A percentile compares a stretch with the other conserved stretches of the same genome.
Evolutionary conservation across 345 rosid genomes (phyloP).

Genomic region (Syzygium aqueum): DNA sequence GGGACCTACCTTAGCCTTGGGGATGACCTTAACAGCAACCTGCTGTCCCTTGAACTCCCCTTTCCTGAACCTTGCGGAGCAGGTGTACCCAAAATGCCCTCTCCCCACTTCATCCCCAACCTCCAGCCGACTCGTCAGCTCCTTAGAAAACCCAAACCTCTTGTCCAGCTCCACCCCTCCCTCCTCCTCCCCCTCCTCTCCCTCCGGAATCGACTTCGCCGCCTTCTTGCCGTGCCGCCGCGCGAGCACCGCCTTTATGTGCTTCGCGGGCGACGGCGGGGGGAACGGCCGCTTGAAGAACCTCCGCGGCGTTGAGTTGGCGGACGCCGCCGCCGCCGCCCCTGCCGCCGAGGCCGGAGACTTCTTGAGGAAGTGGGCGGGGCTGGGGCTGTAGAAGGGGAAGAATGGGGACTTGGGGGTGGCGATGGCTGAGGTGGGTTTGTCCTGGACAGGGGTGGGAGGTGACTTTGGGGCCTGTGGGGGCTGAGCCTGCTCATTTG

Average conservation of each 20-base stretch:
- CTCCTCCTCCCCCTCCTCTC: conserved; percentile 36
- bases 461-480: conserved; percentile 11
- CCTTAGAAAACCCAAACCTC: conserved; percentile 85
- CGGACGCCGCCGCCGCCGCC: not conserved
- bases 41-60: conserved; percentile 77
- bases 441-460: conserved; percentile 13
- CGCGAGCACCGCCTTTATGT: conserved; percentile 64
- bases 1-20: conserved; percentile 68
- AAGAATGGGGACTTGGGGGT: conserved; percentile 4
- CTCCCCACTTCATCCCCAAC: conserved; percentile 87
- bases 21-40: conserved; percentile 93
- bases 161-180: conserved; percentile 59
- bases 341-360: conserved; percentile 28
- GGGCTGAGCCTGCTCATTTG: conserved; percentile 19
- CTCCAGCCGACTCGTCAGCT: conserved; percentile 52
- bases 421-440: not conserved
- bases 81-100: conserved; percentile 97
- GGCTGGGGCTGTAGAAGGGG: conserved; percentile 16
- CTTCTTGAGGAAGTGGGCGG: conserved; percentile 27
- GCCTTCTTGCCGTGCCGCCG: conserved; percentile 42
- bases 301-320: conserved; percentile 53
- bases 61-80: conserved; percentile 85
- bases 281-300: conserved; percentile 64
- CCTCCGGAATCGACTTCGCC: conserved; percentile 18
- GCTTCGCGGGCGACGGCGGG: conserved; percentile 96